A percentile compares a stretch with the other conserved stretches of the same genome.
Conservation (phyloP, 768 basidiomycete genomes). For the Lepiota brunneoincarnata region DNA sequence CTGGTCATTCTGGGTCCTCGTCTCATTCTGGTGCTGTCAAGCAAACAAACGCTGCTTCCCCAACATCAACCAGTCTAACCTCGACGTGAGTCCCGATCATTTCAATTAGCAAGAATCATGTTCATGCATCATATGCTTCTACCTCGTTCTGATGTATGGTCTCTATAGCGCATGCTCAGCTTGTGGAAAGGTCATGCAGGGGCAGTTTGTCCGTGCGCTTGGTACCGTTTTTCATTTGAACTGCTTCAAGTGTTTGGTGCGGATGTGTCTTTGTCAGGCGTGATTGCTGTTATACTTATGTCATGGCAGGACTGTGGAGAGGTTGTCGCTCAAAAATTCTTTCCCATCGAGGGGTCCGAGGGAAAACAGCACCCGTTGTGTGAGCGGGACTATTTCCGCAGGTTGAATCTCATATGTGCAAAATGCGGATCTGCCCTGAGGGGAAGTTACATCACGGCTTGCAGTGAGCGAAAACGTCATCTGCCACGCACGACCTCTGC, state of each 20-base stretch:
- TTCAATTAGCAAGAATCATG: slow-evolving; percentile 3
- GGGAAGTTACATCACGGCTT: slow-evolving; percentile 98
- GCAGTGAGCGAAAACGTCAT: slow-evolving; percentile 56
- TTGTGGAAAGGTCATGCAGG: slow-evolving; percentile 82
- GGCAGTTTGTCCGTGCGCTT: slow-evolving; percentile 94
- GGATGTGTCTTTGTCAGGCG: slow-evolving; percentile 21
- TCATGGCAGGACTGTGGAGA: slow-evolving; percentile 83
- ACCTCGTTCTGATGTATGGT: slow-evolving; percentile 24
- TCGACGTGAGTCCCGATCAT: slow-evolving; percentile 50
- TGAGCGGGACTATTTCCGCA: slow-evolving; percentile 96
- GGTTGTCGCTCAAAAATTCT: slow-evolving; percentile 97
- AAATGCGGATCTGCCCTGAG: slow-evolving; percentile 93
- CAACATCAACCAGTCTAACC: slow-evolving; percentile 52
- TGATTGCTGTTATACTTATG: slow-evolving; percentile 2
- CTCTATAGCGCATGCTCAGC: slow-evolving; percentile 64
- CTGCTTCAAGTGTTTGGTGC: slow-evolving; percentile 96
- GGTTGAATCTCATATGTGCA: slow-evolving; percentile 93
- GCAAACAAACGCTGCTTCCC: slow-evolving; percentile 50
- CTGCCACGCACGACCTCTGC: not conserved
- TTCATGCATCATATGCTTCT: slow-evolving; percentile 16
- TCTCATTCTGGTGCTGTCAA: slow-evolving; percentile 25
- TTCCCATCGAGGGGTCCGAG: slow-evolving; percentile 92
- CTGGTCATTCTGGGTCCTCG: slow-evolving; percentile 55
- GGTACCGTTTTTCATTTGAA: slow-evolving; percentile 94
- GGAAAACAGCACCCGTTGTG: slow-evolving; percentile 92